Evolutionary conservation across 2,329 filamentous ascomycete species (phyloP).

Genomic region (Neurospora sp.): DNA sequence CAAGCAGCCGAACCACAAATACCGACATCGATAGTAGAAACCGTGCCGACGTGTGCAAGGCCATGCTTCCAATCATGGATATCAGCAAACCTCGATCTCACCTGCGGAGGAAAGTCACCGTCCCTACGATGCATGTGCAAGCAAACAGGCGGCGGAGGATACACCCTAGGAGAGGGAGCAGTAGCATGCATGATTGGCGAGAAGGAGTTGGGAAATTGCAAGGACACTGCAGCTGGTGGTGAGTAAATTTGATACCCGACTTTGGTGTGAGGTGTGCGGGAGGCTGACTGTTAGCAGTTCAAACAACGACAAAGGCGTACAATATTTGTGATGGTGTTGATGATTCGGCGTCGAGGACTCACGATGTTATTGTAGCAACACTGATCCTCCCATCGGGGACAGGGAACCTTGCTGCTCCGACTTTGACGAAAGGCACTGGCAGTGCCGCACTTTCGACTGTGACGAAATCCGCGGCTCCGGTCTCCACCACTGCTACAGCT

Average conservation of each 20-base stretch:
- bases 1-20: constrained; percentile 16
- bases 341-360: constrained; percentile 45
- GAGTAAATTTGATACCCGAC: constrained; percentile 14
- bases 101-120: constrained; percentile 36
- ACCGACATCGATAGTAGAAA: constrained; percentile 27
- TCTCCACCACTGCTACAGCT: constrained; percentile 3
- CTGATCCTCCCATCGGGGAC: constrained; percentile 31
- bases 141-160: constrained; percentile 46
- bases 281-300: constrained; percentile 22
- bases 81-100: constrained; percentile 42
- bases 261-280: background rate
- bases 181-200: constrained; percentile 55
- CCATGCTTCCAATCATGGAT: constrained; percentile 55
- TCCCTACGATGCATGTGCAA: constrained; percentile 56
- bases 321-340: constrained; percentile 45
- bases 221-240: constrained; percentile 31
- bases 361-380: constrained; percentile 48
- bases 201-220: constrained; percentile 39
- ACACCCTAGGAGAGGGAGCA: constrained; percentile 62
- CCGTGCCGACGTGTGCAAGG: constrained; percentile 49
- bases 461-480: constrained; percentile 5
- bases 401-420: constrained; percentile 22
- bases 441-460: constrained; percentile 8
- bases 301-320: constrained; percentile 39
- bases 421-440: constrained; percentile 7